Percentiles rank a stretch among this genome's conserved stretches.
phyloP scores from a whole-genome alignment of 176 grass and related monocot species.

The Musa itinerans region DNA sequence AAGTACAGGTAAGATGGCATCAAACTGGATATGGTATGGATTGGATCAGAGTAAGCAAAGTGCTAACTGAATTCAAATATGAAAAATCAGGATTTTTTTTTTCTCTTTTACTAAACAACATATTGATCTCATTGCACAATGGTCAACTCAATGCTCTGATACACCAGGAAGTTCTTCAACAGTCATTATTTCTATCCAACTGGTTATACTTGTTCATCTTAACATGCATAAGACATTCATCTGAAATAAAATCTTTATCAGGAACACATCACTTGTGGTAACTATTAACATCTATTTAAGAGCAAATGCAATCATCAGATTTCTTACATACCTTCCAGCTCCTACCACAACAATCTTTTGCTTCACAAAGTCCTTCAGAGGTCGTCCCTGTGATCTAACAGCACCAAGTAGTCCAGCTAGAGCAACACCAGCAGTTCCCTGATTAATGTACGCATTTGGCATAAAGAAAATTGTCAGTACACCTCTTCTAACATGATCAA shows the following conservation, averaged over 20 bases:
- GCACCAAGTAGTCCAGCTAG: conserved; percentile 90
- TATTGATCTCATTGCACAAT: not conserved
- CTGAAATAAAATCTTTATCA: not conserved
- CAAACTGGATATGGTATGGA: not conserved
- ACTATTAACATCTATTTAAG: not conserved
- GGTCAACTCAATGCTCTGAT: conserved; percentile 13
- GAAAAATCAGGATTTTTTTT: not conserved
- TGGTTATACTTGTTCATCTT: not conserved
- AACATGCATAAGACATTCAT: not conserved
- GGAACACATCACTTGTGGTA: not conserved
- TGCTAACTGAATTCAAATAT: not conserved
- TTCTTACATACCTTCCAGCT: conserved; percentile 70
- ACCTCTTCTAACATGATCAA: not conserved
- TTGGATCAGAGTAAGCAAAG: not conserved
- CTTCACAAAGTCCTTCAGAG: conserved; percentile 60
- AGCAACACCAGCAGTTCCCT: conserved; percentile 98
- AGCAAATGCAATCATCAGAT: not conserved
- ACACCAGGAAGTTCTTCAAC: not conserved
- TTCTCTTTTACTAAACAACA: not conserved
- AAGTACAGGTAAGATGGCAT: not conserved
- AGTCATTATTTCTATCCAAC: not conserved
- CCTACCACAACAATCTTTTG: conserved; percentile 97
- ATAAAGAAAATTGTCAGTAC: not conserved
- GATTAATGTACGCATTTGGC: conserved; percentile 18
- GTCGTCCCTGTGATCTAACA: conserved; percentile 73